Evolutionary conservation across 768 basidiomycete species (phyloP), one percentile per base, ranked within the genome.

Genomic region (Coprinellus micaceus): DNA sequence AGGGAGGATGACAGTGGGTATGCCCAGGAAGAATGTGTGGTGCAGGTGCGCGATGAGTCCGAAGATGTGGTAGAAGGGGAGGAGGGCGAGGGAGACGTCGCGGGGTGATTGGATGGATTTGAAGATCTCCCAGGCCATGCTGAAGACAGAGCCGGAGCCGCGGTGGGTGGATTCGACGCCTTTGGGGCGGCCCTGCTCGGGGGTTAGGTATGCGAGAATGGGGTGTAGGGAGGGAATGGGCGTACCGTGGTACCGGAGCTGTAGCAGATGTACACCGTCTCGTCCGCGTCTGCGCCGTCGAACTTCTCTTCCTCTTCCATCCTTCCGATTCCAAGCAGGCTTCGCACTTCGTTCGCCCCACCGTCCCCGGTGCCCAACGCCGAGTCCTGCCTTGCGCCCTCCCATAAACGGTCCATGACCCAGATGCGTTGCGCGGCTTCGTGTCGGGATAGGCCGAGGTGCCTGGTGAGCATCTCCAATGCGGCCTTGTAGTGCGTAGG

Each of bases 141-240:
- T 69, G 10, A 81, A 64, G 43, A 80, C 64, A 4, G 75, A 71
- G 1, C 74, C 75, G 26, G 84, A 58, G 58, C 86, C 86, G 52
- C 74, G 63, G 59, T 33, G 24, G 39, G 12, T 9, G n/a, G 24
- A 50, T 63, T 60, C 56, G 39, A 63, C 62, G 29, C 67, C 85
- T 66, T 87, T 87, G 1, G 86, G 79, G 48, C 77, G 76, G 0
- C 85, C 83, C 59, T 60, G n/a, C 33, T 33, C 33, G 13, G 13
- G 33, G 13, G n/a, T n/a, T n/a, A 33, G 13, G 13, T 33, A 33
- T 33, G 33, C 13, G 37, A 13, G 12, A 24, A 19, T 45, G 9
- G 2, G 36, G 9, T 4, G 22, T 19, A 11, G 33, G 51, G 21
- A 17, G 21, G 6, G 2, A 28, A 22, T 44, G 19, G 17, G 60